phyloP scores from a whole-genome alignment of 306 rosid genomes.

The Begonia fuchsioides region DNA sequence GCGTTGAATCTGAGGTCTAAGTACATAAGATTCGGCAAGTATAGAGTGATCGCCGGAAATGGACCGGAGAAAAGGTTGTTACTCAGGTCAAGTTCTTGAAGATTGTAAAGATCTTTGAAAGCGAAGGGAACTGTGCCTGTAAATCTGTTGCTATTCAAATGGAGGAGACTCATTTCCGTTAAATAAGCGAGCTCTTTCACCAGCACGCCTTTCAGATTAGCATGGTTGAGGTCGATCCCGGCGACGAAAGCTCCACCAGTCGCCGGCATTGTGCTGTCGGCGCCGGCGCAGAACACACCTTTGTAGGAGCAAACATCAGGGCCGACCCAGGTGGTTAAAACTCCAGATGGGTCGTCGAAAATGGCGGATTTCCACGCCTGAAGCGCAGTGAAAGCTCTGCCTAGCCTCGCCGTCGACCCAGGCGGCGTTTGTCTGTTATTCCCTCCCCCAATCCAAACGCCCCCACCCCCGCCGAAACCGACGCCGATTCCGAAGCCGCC shows the following conservation, averaged over 20 bases:
- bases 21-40: slow-evolving; percentile 67
- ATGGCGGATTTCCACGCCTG: slow-evolving; percentile 94
- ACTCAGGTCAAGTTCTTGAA: slow-evolving; percentile 79
- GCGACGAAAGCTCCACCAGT: slow-evolving; percentile 38
- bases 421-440: slow-evolving; percentile 23
- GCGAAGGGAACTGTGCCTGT: slow-evolving; percentile 58
- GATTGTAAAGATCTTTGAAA: slow-evolving; percentile 37
- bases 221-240: slow-evolving; percentile 94
- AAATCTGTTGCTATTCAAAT: slow-evolving; percentile 73
- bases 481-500: slow-evolving; percentile 14
- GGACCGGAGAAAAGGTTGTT: slow-evolving; percentile 77
- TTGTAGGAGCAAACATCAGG: slow-evolving; percentile 73
- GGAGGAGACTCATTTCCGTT: slow-evolving; percentile 56
- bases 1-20: slow-evolving; percentile 82
- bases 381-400: slow-evolving; percentile 54
- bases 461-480: slow-evolving; percentile 14
- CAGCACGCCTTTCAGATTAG: slow-evolving; percentile 64
- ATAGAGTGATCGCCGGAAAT: slow-evolving; percentile 41
- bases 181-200: slow-evolving; percentile 65
- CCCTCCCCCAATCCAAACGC: slow-evolving; percentile 52
- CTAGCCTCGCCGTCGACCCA: slow-evolving; percentile 30
- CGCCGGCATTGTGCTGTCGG: slow-evolving; percentile 12
- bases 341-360: slow-evolving; percentile 55
- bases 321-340: slow-evolving; percentile 61
- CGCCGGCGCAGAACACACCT: slow-evolving; percentile 74